These are phyloP conservation scores for Plasmodium adleri DNA, from an alignment of 169 alveolate genomes.

Conservation along the genomic window DNA sequence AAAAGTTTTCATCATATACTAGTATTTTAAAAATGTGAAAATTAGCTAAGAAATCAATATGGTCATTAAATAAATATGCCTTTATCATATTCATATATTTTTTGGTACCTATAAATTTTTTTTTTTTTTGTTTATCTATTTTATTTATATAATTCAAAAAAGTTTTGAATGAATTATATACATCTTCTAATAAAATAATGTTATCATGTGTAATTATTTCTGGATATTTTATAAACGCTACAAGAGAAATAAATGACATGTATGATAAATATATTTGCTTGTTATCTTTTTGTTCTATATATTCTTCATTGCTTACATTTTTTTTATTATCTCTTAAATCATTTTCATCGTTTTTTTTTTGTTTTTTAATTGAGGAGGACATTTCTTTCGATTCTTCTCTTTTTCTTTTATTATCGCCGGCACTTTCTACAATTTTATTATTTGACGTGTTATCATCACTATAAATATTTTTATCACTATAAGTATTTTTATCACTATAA, in stretches of 20 bases:
- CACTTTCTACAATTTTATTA: slow-evolving; percentile 3
- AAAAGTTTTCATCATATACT: slow-evolving; percentile 28
- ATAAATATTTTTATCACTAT: background rate
- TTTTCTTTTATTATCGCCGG: slow-evolving; percentile 10
- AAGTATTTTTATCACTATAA: background rate
- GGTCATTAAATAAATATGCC: slow-evolving; percentile 19
- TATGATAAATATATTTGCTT: slow-evolving; percentile 24
- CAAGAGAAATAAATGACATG: slow-evolving; percentile 29
- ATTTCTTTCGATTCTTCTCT: background rate
- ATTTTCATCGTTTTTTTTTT: too few species aligned
- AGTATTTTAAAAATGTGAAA: slow-evolving; percentile 37
- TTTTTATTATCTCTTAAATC: background rate
- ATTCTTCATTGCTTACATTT: background rate
- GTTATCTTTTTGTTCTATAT: background rate
- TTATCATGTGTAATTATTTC: slow-evolving; percentile 24
- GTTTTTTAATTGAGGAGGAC: too few species aligned
- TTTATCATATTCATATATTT: background rate
- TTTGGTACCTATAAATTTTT: background rate
- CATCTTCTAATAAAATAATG: slow-evolving; percentile 21
- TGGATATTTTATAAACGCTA: slow-evolving; percentile 27
- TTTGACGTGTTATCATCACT: background rate
- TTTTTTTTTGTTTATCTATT: slow-evolving; percentile 26
- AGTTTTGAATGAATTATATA: slow-evolving; percentile 29
- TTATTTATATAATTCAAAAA: slow-evolving; percentile 21
- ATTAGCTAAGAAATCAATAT: slow-evolving; percentile 33